phyloP scores from a whole-genome alignment of 2,329 filamentous ascomycete species.

The Monilinia laxa region DNA sequence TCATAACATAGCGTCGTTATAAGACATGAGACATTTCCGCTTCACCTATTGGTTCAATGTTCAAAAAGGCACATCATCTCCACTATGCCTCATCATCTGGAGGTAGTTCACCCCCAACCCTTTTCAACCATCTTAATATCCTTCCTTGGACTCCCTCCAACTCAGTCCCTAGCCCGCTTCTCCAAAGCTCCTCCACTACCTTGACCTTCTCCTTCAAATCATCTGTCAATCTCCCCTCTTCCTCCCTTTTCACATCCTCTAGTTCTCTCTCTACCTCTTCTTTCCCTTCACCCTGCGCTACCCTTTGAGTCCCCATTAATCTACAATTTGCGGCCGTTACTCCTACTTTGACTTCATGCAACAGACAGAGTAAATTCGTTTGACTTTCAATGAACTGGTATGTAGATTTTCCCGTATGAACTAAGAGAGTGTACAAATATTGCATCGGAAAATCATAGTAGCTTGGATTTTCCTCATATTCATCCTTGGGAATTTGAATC shows the following conservation, averaged over 20 bases:
- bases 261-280: slow-evolving; percentile 46
- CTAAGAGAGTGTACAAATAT: slow-evolving; percentile 82
- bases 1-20: not conserved
- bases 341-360: slow-evolving; percentile 86
- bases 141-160: slow-evolving; percentile 71
- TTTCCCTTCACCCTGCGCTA: slow-evolving; percentile 42
- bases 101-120: slow-evolving; percentile 76
- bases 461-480: slow-evolving; percentile 81
- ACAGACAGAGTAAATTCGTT: slow-evolving; percentile 81
- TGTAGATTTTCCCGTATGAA: slow-evolving; percentile 86
- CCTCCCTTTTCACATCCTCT: slow-evolving; percentile 59
- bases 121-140: slow-evolving; percentile 58
- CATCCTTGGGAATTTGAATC: slow-evolving; percentile 73
- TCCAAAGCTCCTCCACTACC: slow-evolving; percentile 89
- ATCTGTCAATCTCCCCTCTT: slow-evolving; percentile 71
- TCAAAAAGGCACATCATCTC: not conserved
- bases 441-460: slow-evolving; percentile 82
- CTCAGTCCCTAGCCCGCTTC: slow-evolving; percentile 76
- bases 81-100: slow-evolving; percentile 51
- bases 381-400: slow-evolving; percentile 98
- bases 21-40: not conserved
- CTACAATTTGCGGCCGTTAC: slow-evolving; percentile 68
- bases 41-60: not conserved
- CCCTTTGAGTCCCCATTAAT: slow-evolving; percentile 64
- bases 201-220: slow-evolving; percentile 93